phyloP scores from a whole-genome alignment of 2,329 filamentous ascomycete species.

The Diaporthe vexans region DNA sequence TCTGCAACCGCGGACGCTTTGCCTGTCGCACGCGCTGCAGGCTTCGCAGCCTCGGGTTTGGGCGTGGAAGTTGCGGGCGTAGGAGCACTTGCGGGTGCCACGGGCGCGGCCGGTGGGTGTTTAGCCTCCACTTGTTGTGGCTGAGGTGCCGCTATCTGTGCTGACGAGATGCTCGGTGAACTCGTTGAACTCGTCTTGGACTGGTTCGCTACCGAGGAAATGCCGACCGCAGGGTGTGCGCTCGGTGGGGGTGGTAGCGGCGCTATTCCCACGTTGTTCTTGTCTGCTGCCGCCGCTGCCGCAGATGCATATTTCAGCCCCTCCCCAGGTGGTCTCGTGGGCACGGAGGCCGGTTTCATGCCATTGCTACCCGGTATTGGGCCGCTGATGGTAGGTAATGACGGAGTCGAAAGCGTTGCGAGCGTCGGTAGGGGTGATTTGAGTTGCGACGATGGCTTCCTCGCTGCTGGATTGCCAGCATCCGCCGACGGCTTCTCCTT shows the following conservation, averaged over 20 bases:
- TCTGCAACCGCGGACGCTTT: slow-evolving; percentile 61
- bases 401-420: slow-evolving; percentile 85
- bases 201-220: slow-evolving; percentile 65
- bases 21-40: slow-evolving; percentile 56
- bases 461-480: slow-evolving; percentile 63
- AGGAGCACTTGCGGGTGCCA: slow-evolving; percentile 46
- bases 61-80: slow-evolving; percentile 49
- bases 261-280: slow-evolving; percentile 91
- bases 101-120: slow-evolving; percentile 48
- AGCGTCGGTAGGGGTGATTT: slow-evolving; percentile 95
- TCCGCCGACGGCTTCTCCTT: slow-evolving; percentile 73
- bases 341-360: slow-evolving; percentile 95
- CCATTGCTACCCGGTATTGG: slow-evolving; percentile 60
- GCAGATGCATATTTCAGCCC: slow-evolving; percentile 97
- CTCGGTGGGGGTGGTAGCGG: slow-evolving; percentile 93
- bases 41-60: slow-evolving; percentile 50
- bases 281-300: slow-evolving; percentile 91
- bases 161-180: slow-evolving; percentile 64
- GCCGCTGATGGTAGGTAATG: slow-evolving; percentile 71
- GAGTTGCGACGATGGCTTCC: slow-evolving; percentile 88
- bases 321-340: slow-evolving; percentile 87
- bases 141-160: slow-evolving; percentile 59
- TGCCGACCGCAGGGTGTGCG: slow-evolving; percentile 56
- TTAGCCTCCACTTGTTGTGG: slow-evolving; percentile 54
- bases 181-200: slow-evolving; percentile 69